Evolutionary conservation across 176 grass and related monocot species (phyloP), one percentile per base, ranked within the genome.

Genomic region (Dactylis glomerata): DNA sequence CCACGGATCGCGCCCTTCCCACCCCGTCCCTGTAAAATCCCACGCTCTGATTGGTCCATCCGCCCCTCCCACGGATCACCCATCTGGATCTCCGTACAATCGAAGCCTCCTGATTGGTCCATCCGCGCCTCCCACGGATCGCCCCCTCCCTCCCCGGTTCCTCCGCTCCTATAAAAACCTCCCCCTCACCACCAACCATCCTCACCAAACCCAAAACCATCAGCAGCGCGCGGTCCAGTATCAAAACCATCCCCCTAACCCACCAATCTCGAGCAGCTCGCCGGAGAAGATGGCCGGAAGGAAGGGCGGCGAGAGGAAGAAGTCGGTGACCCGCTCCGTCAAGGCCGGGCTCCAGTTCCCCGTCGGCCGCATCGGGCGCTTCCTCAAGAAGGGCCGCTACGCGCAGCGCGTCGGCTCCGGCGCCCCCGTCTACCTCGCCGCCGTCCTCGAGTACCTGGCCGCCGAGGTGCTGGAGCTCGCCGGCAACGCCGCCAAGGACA

Each of bases 271-370:
- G 6, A 19, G 16, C 8, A 81, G 37, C 10, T 13, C 56, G 56
- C 1, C 56, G 56, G 54, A 56, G 54, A 26, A 31, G 59, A 63
- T 64, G 61, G 77, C 40, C 57, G 77, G 77, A 16, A 47, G 77
- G 77, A 80, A 65, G 77, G 40, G 6, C 1, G 77, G 77, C 17
- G 77, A 61, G 1, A 82, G 82, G 88, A 90, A 87, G 85, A 93
- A 88, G 82, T 10, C 88, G 7, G 88, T 93, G 45, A 8, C 91
- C 2, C 19, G 87, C 0, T 94, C 92, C 36, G 92, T 89, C 36
- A 94, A 94, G 78, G 92, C 92, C 20, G 89, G 89, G 6, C 92
- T 94, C 66, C 92, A 91, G 87, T 94, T 94, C 87, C 92, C 92
- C 32, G 92, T 94, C 41, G 89, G 92, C 17, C 92, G 92, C 24